Base-by-base conservation (phyloP, 805 yeast species). In the Cyberlindnera maritima region DNA sequence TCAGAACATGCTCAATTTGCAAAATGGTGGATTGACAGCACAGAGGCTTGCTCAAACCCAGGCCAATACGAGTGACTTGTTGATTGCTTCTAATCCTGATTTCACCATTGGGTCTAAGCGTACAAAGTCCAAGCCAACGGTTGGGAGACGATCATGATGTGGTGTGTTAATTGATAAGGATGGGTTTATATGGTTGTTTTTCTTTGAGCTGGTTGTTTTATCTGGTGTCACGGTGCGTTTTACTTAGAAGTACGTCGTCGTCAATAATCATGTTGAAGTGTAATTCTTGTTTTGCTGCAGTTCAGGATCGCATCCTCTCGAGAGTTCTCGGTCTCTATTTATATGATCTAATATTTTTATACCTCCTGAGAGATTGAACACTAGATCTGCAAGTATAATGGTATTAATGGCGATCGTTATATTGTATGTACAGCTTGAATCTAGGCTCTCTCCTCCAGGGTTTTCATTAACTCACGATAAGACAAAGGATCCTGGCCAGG, bases 21-120 rank as follows among this genome's bases (percentile, higher is more conserved):
- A 37, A 14, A 21, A 19, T 34, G 28, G 15, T 31, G 31, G 31
- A 28, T 28, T 28, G 11, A 23, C 15, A 20, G 10, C 32, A 21
- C 39, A 37, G 36, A 39, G 25, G 26, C 6, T 25, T 1, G 14
- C 19, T 7, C 44, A 29, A 26, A 18, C 36, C 2, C 36, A 38
- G n/a, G 23, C 34, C 4, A 25, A 39, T 14, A 14, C 47, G 14
- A 32, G 56, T 10, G 61, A 58, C 36, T 19, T 55, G 35, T 34
- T 57, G 44, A 52, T 57, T 14, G 48, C 56, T 11, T 52, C 60
- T 2, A 58, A 56, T 33, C 61, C 61, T 3, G 61, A 58, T 31
- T 58, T 58, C 39, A 45, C 52, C 3, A 29, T 58, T 21, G 48
- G 47, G 12, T 32, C 40, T 9, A 44, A 39, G 19, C 31, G 44